A percentile compares a stretch with the other conserved stretches of the same genome.
Evolutionary conservation across 1,284 basidiomycete species (phyloP).

Genomic region (Veloporphyrellus conicus): DNA sequence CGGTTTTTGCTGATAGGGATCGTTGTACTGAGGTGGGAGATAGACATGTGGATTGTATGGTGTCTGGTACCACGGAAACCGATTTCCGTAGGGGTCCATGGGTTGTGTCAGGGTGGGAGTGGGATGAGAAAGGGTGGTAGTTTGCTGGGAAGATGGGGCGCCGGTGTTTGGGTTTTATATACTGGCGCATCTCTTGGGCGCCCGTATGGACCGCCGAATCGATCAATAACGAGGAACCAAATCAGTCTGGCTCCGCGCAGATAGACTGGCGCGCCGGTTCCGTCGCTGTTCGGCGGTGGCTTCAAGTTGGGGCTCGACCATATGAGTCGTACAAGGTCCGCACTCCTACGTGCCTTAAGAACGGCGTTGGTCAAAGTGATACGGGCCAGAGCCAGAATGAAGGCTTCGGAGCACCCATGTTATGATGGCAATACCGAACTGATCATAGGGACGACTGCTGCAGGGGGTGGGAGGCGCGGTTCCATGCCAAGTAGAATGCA

Average conservation of each 20-base stretch:
- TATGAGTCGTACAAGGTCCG: neutral
- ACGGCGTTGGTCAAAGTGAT: conserved; percentile 11
- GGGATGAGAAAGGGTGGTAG: conserved; percentile 1
- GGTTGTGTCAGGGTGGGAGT: neutral
- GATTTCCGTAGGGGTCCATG: conserved; percentile 27
- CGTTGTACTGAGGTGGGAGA: conserved; percentile 19
- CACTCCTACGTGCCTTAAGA: neutral
- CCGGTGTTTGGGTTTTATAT: conserved; percentile 8
- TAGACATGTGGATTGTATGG: conserved; percentile 34
- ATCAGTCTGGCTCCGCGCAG: conserved; percentile 8
- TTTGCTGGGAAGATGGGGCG: conserved; percentile 4
- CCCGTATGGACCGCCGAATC: too few relatives aligned
- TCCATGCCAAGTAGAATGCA: too few relatives aligned
- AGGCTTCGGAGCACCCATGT: neutral
- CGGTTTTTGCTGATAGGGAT: conserved; percentile 13
- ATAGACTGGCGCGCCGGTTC: neutral
- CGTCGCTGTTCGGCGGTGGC: neutral
- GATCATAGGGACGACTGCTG: too few relatives aligned
- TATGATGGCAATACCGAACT: too few relatives aligned
- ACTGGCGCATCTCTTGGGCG: conserved; percentile 7
- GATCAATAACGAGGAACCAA: too few relatives aligned
- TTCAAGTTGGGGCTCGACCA: too few relatives aligned
- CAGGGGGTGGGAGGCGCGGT: too few relatives aligned
- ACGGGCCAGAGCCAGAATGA: neutral
- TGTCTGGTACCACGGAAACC: conserved; percentile 24